Percentiles rank a stretch among this genome's conserved stretches.
phyloP scores from a whole-genome alignment of 345 rosid genomes.

The Camelina neglecta region DNA sequence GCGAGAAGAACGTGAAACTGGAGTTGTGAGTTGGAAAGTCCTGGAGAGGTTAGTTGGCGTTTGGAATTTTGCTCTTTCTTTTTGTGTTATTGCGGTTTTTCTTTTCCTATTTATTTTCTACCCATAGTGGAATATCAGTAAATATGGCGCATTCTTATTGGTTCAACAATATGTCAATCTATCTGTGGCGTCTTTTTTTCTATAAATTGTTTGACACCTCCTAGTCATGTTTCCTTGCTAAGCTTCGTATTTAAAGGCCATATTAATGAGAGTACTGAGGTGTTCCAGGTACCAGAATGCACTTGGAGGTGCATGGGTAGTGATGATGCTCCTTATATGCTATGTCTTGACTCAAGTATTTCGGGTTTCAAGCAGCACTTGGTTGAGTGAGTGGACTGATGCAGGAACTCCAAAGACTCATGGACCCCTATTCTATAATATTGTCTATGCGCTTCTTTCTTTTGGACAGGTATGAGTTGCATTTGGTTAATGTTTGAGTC shows the following conservation, averaged over 20 bases:
- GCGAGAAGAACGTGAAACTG: slow-evolving; percentile 97
- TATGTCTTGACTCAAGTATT: slow-evolving; percentile 76
- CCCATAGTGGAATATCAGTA: background rate
- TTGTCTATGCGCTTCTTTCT: slow-evolving; percentile 70
- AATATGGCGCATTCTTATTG: background rate
- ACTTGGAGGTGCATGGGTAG: slow-evolving; percentile 96
- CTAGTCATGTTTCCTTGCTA: slow-evolving; percentile 10
- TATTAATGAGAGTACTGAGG: slow-evolving; percentile 21
- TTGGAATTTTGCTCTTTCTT: background rate
- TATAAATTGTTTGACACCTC: background rate
- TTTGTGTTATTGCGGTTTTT: background rate
- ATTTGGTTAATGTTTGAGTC: slow-evolving; percentile 22
- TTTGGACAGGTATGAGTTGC: slow-evolving; percentile 76
- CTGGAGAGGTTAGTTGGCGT: slow-evolving; percentile 60
- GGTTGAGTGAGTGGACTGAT: slow-evolving; percentile 97
- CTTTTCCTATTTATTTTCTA: slow-evolving; percentile 10
- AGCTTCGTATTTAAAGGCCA: slow-evolving; percentile 7
- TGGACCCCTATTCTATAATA: slow-evolving; percentile 74
- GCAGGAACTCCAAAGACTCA: slow-evolving; percentile 55
- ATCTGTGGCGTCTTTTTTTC: slow-evolving; percentile 3
- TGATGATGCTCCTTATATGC: slow-evolving; percentile 72
- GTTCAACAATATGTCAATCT: slow-evolving; percentile 8
- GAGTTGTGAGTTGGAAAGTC: slow-evolving; percentile 86
- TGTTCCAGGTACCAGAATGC: slow-evolving; percentile 89
- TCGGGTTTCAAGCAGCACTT: slow-evolving; percentile 90